These are phyloP conservation scores for Echites panduratus DNA, from an alignment of 257 asterid genomes.

Conservation along the genomic window DNA sequence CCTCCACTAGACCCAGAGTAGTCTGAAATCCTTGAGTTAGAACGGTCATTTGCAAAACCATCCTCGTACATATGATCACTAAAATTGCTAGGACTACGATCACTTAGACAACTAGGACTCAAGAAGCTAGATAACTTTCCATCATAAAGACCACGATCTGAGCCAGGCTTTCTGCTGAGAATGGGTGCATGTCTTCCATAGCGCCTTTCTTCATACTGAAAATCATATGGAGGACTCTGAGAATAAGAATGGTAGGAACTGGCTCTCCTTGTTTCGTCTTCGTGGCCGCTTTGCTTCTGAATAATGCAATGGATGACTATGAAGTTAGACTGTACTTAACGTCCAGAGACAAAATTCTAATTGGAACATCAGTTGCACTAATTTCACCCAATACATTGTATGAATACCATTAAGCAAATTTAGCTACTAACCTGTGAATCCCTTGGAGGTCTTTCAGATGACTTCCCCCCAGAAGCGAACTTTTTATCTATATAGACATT, in stretches of 20 bases:
- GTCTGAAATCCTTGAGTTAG: slow-evolving; percentile 55
- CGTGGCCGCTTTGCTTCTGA: slow-evolving; percentile 63
- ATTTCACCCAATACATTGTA: slow-evolving; percentile 15
- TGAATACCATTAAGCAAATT: slow-evolving; percentile 11
- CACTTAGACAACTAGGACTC: slow-evolving; percentile 67
- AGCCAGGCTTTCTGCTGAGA: slow-evolving; percentile 80
- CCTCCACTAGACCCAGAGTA: slow-evolving; percentile 57
- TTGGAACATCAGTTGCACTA: slow-evolving; percentile 12
- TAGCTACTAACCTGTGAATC: slow-evolving; percentile 62
- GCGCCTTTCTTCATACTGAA: slow-evolving; percentile 89
- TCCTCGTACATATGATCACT: slow-evolving; percentile 49
- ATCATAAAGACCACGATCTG: slow-evolving; percentile 80
- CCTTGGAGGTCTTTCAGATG: slow-evolving; percentile 70
- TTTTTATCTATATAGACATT: slow-evolving; percentile 55
- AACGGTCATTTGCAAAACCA: slow-evolving; percentile 52
- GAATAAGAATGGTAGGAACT: slow-evolving; percentile 96
- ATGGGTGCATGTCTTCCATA: slow-evolving; percentile 67
- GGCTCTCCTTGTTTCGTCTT: slow-evolving; percentile 80
- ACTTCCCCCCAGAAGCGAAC: slow-evolving; percentile 45
- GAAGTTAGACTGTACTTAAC: too few relatives aligned
- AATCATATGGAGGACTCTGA: slow-evolving; percentile 98
- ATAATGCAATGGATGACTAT: slow-evolving; percentile 19
- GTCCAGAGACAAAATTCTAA: slow-evolving; percentile 16
- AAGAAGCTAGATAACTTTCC: slow-evolving; percentile 71
- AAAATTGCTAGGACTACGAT: slow-evolving; percentile 51